Percentiles rank a stretch among this genome's conserved stretches.
phyloP scores from a whole-genome alignment of 441 rosid genomes.

The Pelargonium australe region DNA sequence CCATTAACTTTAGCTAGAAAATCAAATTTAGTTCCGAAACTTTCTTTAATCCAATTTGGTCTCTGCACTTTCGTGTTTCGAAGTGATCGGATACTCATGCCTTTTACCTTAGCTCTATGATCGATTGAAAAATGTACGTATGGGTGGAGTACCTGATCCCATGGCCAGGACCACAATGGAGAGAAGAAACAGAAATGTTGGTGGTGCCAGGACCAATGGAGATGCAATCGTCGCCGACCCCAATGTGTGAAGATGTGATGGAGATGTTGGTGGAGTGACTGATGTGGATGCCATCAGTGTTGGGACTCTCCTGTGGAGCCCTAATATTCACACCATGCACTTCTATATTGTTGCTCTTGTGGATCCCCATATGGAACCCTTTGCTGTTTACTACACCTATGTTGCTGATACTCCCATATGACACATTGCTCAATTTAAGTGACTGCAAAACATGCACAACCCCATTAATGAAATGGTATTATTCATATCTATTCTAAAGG shows the following conservation, averaged over 20 bases:
- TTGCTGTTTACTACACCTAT: conserved; percentile 39
- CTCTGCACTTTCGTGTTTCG: no score
- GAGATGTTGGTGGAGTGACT: conserved; percentile 34
- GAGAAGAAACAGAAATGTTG: conserved; percentile 29
- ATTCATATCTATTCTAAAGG: background rate
- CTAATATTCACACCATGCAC: conserved; percentile 27
- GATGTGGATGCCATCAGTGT: conserved; percentile 60
- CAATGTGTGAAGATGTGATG: conserved; percentile 36
- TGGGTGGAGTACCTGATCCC: conserved; percentile 44
- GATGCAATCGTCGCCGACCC: conserved; percentile 57
- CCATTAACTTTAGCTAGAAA: no score
- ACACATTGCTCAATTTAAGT: conserved; percentile 31
- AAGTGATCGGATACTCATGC: no score
- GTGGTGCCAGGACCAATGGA: conserved; percentile 51
- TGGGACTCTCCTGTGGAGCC: conserved; percentile 55
- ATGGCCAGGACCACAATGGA: conserved; percentile 56
- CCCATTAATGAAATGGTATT: no score
- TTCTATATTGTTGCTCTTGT: conserved; percentile 24
- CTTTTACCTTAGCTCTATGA: no score
- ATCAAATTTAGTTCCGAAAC: no score
- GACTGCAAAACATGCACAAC: conserved; percentile 31
- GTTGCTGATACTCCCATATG: conserved; percentile 33
- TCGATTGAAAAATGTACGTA: no score
- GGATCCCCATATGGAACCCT: conserved; percentile 42
- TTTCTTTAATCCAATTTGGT: no score